These are phyloP conservation scores for Radiomyces spectabilis DNA, from an alignment of 192 early-diverging fungal species.

Conservation along the genomic window DNA sequence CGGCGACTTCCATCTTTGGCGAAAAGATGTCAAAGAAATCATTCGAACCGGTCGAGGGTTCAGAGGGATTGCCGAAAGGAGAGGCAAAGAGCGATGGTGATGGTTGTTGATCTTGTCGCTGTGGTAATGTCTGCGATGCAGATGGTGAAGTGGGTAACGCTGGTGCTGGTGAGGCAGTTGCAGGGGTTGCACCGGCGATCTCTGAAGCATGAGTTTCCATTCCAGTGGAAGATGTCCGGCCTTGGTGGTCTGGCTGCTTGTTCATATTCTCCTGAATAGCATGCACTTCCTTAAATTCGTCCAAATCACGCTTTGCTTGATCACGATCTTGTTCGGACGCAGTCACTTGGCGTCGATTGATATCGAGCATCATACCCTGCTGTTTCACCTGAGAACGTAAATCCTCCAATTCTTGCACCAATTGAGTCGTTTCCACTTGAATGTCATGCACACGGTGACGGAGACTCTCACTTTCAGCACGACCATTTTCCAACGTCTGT, in stretches of 20 bases:
- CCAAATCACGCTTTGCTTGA: constrained; percentile 43
- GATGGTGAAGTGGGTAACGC: too few species aligned
- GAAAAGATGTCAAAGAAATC: constrained; percentile 12
- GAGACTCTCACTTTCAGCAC: constrained; percentile 39
- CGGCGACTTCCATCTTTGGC: neutral
- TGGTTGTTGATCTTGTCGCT: neutral
- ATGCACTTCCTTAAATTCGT: constrained; percentile 26
- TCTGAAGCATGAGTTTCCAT: too few species aligned
- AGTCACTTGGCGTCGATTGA: constrained; percentile 54
- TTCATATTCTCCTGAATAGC: constrained; percentile 6
- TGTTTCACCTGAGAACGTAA: constrained; percentile 50
- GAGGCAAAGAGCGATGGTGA: neutral
- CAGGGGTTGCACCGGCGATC: too few species aligned
- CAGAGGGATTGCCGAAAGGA: neutral
- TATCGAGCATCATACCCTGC: constrained; percentile 52
- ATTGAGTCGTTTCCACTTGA: constrained; percentile 43
- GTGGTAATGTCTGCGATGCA: neutral
- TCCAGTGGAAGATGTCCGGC: too few species aligned
- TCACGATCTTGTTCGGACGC: constrained; percentile 57
- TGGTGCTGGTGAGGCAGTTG: too few species aligned
- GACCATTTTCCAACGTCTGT: constrained; percentile 33
- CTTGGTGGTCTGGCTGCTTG: too few species aligned
- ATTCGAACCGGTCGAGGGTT: too few species aligned
- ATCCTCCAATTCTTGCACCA: constrained; percentile 47
- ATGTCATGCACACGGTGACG: constrained; percentile 37